Evolutionary conservation across 108 stramenopile genomes (phyloP), one percentile per base, ranked within the genome.

Genomic region (Skeletonema costatum): DNA sequence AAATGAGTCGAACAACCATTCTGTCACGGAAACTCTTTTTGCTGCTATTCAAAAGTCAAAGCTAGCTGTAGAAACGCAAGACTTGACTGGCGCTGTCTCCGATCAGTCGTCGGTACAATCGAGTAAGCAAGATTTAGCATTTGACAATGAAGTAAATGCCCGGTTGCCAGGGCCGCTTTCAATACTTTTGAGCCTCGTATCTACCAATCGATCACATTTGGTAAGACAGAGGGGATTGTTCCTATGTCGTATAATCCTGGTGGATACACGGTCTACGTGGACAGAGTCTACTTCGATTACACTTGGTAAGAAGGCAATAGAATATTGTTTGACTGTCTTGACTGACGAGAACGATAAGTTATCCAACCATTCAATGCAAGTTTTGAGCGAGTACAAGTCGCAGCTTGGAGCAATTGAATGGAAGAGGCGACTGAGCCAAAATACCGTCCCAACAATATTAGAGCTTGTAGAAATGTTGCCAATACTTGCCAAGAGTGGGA

Each of bases 141-240:
- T 83, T n/a, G 68, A 56, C 31, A 70, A 65, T 32, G 85, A 86
- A 69, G 72, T 82, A 8, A 84, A 86, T 59, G 12, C 42, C 32
- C 82, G 85, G 16, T 48, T 86, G 25, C 74, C 74, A 5, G 82
- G 70, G 30, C 85, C 85, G 16, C 64, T 86, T 3, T 64, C 75
- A 5, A 70, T 84, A n/a, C 53, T 86, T 12, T 50, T 84, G 21
- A 59, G 51, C 36, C 33, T 80, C 10, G 16, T 84, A 5, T 39
- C 82, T 8, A 36, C 42, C 21, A 70, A 73, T 46, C 17, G 46
- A 41, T 75, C 82, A 19, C 44, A 32, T 17, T 39, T 53, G n/a
- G 75, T 86, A 25, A 69, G 80, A 44, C 70, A 60, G 11, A 71
- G 78, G 19, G 82, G 77, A 11, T 13, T 81, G 9, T 35, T 31